phyloP scores from a whole-genome alignment of 768 basidiomycete species.

The Serendipita sp. region DNA sequence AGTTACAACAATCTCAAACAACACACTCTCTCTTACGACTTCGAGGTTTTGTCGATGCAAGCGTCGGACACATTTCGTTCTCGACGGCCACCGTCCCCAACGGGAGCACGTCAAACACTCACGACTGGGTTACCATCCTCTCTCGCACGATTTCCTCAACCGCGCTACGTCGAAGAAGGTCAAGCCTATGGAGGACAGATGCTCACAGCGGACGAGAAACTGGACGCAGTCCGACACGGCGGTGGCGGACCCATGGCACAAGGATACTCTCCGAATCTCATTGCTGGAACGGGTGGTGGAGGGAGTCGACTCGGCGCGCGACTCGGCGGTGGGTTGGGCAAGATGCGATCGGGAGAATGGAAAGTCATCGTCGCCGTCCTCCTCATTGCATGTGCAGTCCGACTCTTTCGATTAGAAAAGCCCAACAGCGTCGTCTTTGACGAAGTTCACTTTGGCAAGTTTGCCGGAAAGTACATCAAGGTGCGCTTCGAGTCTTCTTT shows the following conservation, averaged over 20 bases:
- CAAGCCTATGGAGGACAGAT: neutral
- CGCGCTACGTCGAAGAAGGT: slow-evolving; percentile 4
- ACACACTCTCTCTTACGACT: neutral
- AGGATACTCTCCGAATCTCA: neutral
- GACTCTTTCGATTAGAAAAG: slow-evolving; percentile 69
- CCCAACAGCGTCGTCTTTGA: slow-evolving; percentile 97
- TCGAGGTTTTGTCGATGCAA: neutral
- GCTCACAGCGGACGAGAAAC: neutral
- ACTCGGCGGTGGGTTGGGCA: slow-evolving; percentile 38
- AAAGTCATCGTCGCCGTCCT: slow-evolving; percentile 53
- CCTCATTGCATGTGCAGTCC: slow-evolving; percentile 60
- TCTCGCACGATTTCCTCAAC: neutral
- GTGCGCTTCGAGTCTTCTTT: neutral
- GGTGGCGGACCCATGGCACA: slow-evolving; percentile 2
- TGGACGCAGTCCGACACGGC: neutral
- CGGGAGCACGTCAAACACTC: neutral
- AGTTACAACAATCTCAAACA: no score
- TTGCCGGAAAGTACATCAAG: slow-evolving; percentile 81
- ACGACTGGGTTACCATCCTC: neutral
- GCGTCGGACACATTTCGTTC: neutral
- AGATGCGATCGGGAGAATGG: slow-evolving; percentile 54
- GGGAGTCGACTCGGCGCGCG: neutral
- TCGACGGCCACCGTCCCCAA: neutral
- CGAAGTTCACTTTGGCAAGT: slow-evolving; percentile 98
- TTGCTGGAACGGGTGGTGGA: neutral